Evolutionary conservation across 2,329 filamentous ascomycete species (phyloP).

Genomic region (Colletotrichum scovillei): DNA sequence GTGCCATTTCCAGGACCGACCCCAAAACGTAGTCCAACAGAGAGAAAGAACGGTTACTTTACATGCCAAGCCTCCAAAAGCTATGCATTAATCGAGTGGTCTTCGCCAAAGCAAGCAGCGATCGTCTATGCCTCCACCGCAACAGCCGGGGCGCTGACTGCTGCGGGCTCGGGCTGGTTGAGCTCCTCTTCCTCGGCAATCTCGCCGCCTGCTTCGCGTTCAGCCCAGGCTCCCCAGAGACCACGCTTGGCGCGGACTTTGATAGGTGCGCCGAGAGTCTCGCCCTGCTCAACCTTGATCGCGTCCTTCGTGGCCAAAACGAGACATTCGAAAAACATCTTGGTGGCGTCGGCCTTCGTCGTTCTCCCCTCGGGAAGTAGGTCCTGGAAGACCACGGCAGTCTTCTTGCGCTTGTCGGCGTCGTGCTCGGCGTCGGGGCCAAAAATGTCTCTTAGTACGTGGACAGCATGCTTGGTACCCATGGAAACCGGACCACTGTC

Average conservation of each 20-base stretch:
- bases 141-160: conserved; percentile 40
- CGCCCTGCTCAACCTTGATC: conserved; percentile 91
- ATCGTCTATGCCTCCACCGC: conserved; percentile 49
- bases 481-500: conserved; percentile 89
- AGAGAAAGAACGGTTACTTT: conserved; percentile 34
- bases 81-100: conserved; percentile 33
- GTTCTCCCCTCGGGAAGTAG: conserved; percentile 85
- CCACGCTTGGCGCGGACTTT: conserved; percentile 90
- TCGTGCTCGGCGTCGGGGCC: conserved; percentile 77
- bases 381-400: conserved; percentile 88
- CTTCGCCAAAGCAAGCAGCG: conserved; percentile 25
- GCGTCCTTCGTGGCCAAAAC: conserved; percentile 98
- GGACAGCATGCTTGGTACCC: conserved; percentile 94
- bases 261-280: conserved; percentile 82
- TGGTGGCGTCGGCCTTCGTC: conserved; percentile 90
- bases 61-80: conserved; percentile 35
- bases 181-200: conserved; percentile 64
- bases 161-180: conserved; percentile 46
- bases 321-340: conserved; percentile 99
- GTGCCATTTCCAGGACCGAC: conserved; percentile 30
- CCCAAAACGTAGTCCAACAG: conserved; percentile 33
- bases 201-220: conserved; percentile 75
- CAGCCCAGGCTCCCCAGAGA: conserved; percentile 98
- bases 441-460: conserved; percentile 90
- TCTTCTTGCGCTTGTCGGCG: conserved; percentile 78